Evolutionary conservation across 1,284 basidiomycete species (phyloP), one percentile per base, ranked within the genome.

Genomic region (Apiotrichum porosum): DNA sequence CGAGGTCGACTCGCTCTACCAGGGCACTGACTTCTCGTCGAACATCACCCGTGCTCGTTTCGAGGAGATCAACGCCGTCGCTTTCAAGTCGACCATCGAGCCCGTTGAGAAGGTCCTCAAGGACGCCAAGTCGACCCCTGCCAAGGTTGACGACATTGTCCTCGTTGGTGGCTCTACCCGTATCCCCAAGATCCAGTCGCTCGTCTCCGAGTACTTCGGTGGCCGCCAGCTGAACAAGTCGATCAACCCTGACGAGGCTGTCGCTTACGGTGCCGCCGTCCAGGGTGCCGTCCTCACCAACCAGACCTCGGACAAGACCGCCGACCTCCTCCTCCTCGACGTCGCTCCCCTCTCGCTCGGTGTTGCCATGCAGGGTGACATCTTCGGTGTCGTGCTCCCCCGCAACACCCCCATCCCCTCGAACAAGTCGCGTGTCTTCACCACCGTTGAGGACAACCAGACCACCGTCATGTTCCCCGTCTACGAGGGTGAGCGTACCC

Each of bases 371-470:
- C 94, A 92, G 40, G 94, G 94, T 52, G 94, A 93, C 76, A 92
- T 97, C 64, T 91, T 97, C 82, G 97, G 93, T 69, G 93, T 94
- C 78, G 82, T 97, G 56, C 72, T 74, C 65, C 81, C 87, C 54
- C 87, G 93, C 66, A 97, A 97, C 85, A 97, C 94, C 26, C 89
- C 94, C 68, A 90, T 98, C 61, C 93, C 93, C 49, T 97, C 94
- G 70, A 89, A 90, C 81, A 97, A 98, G 81, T 85, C 84, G 53
- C 90, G 97, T 77, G 94, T 88, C 75, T 97, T 98, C 85, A 97
- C 94, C 42, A 98, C 95, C 35, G 95, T 94, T 80, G 86, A 92
- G 60, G 94, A 98, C 81, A 97, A 98, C 81, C 95, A 98, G 76
- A 91, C 93, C 55, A 90, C 90, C 82, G 94, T 98, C 49, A 82